Evolutionary conservation across 1,139 yeast genomes (phyloP).

Genomic region (Sugiyamaella pinicola): DNA sequence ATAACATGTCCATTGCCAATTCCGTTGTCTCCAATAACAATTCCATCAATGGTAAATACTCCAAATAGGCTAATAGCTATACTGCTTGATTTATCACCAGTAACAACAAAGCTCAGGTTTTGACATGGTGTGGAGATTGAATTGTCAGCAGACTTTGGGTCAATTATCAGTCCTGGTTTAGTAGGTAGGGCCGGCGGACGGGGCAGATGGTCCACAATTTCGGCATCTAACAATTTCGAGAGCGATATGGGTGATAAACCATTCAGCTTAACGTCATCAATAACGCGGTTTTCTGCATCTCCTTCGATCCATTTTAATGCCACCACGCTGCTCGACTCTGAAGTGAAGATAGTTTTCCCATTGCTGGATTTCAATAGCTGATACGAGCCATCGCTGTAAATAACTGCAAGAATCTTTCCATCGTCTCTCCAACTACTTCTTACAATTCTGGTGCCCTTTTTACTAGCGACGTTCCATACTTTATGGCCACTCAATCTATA

Average conservation of each 20-base stretch:
- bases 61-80: conserved; percentile 35
- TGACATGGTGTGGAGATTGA: conserved; percentile 3
- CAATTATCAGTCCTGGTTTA: conserved; percentile 10
- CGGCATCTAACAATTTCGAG: conserved; percentile 24
- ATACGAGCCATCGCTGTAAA: conserved; percentile 50
- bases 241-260: background rate
- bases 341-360: conserved; percentile 41
- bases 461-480: conserved; percentile 51
- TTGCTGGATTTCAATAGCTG: conserved; percentile 55
- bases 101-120: conserved; percentile 23
- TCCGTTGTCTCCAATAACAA: conserved; percentile 14
- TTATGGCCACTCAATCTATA: conserved; percentile 59
- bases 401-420: conserved; percentile 49
- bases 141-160: conserved; percentile 6
- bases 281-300: background rate
- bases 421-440: conserved; percentile 41
- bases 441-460: conserved; percentile 20
- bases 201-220: conserved; percentile 44
- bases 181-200: conserved; percentile 40
- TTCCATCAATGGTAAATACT: conserved; percentile 33
- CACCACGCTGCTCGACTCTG: background rate
- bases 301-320: conserved; percentile 22
- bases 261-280: background rate
- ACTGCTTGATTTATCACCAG: conserved; percentile 31
- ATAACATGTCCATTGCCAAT: conserved; percentile 1